phyloP scores from a whole-genome alignment of 225 moss, liverwort and hornwort species.

The Bryoerythrophyllum caledonicum region DNA sequence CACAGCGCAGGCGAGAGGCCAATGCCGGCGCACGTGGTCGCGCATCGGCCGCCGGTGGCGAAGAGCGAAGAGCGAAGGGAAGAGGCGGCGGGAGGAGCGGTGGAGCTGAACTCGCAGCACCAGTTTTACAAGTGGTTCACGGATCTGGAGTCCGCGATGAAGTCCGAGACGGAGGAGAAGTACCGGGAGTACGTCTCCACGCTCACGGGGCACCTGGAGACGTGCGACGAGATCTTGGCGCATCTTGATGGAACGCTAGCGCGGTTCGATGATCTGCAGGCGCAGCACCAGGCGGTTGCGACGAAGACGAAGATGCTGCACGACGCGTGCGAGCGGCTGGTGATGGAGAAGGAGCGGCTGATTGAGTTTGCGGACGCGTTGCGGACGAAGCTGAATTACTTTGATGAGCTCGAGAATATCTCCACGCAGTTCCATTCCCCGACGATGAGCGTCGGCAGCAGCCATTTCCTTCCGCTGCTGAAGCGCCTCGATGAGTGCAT shows the following conservation, averaged over 20 bases:
- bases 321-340: constrained; percentile 95
- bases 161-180: constrained; percentile 99
- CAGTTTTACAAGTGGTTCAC: constrained; percentile 99
- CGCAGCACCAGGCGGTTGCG: constrained; percentile 97
- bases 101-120: constrained; percentile 62
- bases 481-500: constrained; percentile 97
- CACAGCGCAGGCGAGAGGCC: constrained; percentile 75
- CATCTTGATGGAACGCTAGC: constrained; percentile 85
- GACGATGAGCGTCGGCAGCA: constrained; percentile 90
- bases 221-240: constrained; percentile 74
- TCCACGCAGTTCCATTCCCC: constrained; percentile 82
- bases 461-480: constrained; percentile 83
- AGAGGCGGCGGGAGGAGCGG: constrained; percentile 11
- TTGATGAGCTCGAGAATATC: constrained; percentile 96
- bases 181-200: constrained; percentile 89
- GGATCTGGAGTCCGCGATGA: constrained; percentile 97
- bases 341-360: constrained; percentile 98
- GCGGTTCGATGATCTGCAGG: constrained; percentile 94
- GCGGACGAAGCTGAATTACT: constrained; percentile 86
- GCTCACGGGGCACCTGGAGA: constrained; percentile 80
- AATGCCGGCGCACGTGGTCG: constrained; percentile 80
- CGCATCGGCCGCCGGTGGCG: constrained; percentile 43
- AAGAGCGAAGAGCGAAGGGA: constrained; percentile 33
- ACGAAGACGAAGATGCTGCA: constrained; percentile 96
- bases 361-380: constrained; percentile 95